Conservation (phyloP, 208 protist species). For the Acanthamoeba divionensis region DNA sequence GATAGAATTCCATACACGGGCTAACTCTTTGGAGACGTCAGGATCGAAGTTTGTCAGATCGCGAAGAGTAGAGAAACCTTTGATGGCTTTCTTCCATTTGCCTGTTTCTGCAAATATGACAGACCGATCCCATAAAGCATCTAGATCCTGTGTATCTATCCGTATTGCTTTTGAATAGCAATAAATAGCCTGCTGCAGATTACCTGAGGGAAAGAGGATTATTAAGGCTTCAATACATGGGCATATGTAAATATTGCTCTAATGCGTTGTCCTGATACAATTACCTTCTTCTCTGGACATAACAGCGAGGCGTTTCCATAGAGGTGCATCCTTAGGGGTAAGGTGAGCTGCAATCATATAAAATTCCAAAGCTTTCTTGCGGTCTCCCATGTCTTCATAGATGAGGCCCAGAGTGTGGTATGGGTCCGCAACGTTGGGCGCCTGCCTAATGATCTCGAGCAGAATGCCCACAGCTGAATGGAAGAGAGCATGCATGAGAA, state of each 20-base stretch:
- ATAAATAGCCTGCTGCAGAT: conserved; percentile 56
- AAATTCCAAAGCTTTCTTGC: conserved; percentile 61
- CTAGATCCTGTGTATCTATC: conserved; percentile 35
- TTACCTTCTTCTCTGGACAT: conserved; percentile 43
- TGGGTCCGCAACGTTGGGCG: conserved; percentile 59
- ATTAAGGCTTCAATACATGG: neutral
- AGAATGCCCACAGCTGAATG: conserved; percentile 42
- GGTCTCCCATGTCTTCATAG: conserved; percentile 60
- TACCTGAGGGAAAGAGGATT: neutral
- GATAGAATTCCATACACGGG: neutral
- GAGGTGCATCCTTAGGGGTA: conserved; percentile 17
- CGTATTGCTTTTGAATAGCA: conserved; percentile 44
- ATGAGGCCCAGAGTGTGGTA: conserved; percentile 66
- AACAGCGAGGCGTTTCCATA: conserved; percentile 51
- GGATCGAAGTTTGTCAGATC: neutral
- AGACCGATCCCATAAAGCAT: conserved; percentile 47
- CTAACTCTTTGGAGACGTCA: conserved; percentile 48
- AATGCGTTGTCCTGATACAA: neutral
- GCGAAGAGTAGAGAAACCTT: neutral
- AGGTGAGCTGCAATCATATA: conserved; percentile 65
- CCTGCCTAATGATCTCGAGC: conserved; percentile 59
- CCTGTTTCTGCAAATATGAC: conserved; percentile 27
- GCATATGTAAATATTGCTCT: no score
- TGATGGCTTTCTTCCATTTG: neutral
- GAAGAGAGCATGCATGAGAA: neutral